A percentile compares a stretch with the other conserved stretches of the same genome.
phyloP scores from a whole-genome alignment of 2,329 filamentous ascomycete genomes.

The Didymella arachidicola region DNA sequence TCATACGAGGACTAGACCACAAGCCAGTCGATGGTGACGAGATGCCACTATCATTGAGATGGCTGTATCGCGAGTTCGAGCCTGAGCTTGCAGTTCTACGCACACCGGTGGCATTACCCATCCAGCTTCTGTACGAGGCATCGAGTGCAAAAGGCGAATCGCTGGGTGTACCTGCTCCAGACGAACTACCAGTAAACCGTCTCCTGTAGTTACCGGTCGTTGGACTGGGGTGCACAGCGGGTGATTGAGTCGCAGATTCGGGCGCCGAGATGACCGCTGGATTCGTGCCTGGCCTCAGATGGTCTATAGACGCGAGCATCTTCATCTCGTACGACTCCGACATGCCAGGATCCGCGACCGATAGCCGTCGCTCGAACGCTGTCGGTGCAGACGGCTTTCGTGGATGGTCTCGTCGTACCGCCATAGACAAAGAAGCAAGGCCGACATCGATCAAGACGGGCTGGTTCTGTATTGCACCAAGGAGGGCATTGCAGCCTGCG shows the following conservation, averaged over 20 bases:
- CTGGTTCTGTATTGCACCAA: conserved; percentile 89
- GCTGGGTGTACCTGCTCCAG: conserved; percentile 35
- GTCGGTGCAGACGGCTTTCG: conserved; percentile 36
- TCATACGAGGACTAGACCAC: conserved; percentile 49
- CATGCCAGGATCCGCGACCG: conserved; percentile 54
- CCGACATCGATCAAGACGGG: conserved; percentile 90
- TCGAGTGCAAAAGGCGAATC: conserved; percentile 42
- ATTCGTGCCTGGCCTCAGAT: conserved; percentile 65
- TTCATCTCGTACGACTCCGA: conserved; percentile 75
- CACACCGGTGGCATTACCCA: conserved; percentile 52
- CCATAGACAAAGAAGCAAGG: conserved; percentile 91
- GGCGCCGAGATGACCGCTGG: conserved; percentile 43
- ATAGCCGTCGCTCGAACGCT: conserved; percentile 45
- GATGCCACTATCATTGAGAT: conserved; percentile 28
- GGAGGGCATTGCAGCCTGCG: conserved; percentile 93
- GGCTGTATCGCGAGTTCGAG: conserved; percentile 35
- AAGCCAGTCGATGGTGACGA: conserved; percentile 45
- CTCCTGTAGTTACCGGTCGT: conserved; percentile 34
- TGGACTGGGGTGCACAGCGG: conserved; percentile 38
- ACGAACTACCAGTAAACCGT: conserved; percentile 31
- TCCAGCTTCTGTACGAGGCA: conserved; percentile 43
- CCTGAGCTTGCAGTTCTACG: conserved; percentile 49
- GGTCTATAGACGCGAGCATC: conserved; percentile 76
- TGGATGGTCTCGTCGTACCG: conserved; percentile 52
- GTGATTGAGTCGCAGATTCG: conserved; percentile 40